phyloP scores from a whole-genome alignment of 371 early-diverging fungal species.

The Saksenaea vasiformis region DNA sequence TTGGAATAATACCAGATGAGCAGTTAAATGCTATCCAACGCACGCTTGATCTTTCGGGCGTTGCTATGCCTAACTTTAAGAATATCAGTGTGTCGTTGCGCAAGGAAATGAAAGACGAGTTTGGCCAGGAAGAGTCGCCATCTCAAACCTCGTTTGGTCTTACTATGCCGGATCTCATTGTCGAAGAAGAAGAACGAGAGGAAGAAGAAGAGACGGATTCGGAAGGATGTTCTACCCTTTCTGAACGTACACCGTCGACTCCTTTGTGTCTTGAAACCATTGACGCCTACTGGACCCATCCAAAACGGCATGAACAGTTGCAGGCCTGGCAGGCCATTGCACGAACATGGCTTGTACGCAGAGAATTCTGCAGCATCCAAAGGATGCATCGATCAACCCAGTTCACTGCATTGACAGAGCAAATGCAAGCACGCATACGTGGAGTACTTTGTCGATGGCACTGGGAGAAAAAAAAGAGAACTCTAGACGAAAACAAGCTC shows the following conservation, averaged over 20 bases:
- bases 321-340: slow-evolving; percentile 58
- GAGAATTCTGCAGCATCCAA: slow-evolving; percentile 30
- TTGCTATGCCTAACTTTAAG: slow-evolving; percentile 82
- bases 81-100: slow-evolving; percentile 73
- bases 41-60: slow-evolving; percentile 79
- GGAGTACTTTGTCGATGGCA: slow-evolving; percentile 54
- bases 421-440: slow-evolving; percentile 63
- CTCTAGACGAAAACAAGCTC: slow-evolving; percentile 10
- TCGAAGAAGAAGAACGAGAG: slow-evolving; percentile 45
- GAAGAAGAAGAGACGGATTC: slow-evolving; percentile 15
- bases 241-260: background rate
- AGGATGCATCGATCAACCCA: background rate
- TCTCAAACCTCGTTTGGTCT: background rate
- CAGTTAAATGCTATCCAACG: slow-evolving; percentile 83
- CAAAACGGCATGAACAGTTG: slow-evolving; percentile 34
- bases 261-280: slow-evolving; percentile 16
- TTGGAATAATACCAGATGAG: slow-evolving; percentile 62
- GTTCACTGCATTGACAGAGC: background rate
- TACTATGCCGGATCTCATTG: slow-evolving; percentile 46
- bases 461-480: slow-evolving; percentile 24
- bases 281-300: slow-evolving; percentile 25
- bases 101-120: slow-evolving; percentile 58
- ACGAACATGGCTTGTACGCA: slow-evolving; percentile 60
- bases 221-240: background rate
- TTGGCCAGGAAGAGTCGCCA: background rate